Evolutionary conservation across 441 rosid species (phyloP), one percentile per base, ranked within the genome.

Genomic region (Aquilaria agallochum): DNA sequence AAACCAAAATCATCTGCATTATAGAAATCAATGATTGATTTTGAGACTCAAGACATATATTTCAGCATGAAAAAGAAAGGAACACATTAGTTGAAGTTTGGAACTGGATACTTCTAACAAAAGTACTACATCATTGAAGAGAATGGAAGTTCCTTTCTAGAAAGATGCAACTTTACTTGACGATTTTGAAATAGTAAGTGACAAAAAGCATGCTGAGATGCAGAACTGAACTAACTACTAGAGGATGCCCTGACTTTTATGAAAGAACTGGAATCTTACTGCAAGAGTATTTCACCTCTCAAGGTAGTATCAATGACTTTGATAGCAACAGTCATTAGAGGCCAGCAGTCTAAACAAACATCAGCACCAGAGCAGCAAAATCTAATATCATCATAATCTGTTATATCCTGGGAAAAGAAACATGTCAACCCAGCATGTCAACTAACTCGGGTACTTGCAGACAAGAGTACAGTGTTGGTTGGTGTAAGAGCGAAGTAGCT

Each of bases 291-390:
- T 45, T 32, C 68, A 87, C 97, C 97, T 84, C 91, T 79, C 34
- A 91, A 85, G 47, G 95, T 78, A 64, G 86, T 76, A 59, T 94
- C 87, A 66, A 94, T 83, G 72, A 94, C 96, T 89, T 91, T 94
- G 71, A 94, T 87, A 63, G 97, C 96, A 69, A 83, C 76, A 5
- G 97, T 91, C 96, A 94, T 94, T 65, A 89, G 69, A 67, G 99
- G 97, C 97, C 97, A 91, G 78, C 97, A 94, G 4, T 81, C 83
- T 74, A 89, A 75, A 79, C 96, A 94, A 76, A 83, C 87, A 77
- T 89, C 96, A 30, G 97, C 97, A 63, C 96, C 96, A 0, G 95
- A 83, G 84, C 97, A 94, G 78, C 97, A 94, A 66, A 79, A 91
- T 71, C 99, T 86, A 61, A 87, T 88, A 49, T 91, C 94, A 44